Conservation (phyloP, 495 filamentous ascomycete species). For the Penicillium egyptiacum region DNA sequence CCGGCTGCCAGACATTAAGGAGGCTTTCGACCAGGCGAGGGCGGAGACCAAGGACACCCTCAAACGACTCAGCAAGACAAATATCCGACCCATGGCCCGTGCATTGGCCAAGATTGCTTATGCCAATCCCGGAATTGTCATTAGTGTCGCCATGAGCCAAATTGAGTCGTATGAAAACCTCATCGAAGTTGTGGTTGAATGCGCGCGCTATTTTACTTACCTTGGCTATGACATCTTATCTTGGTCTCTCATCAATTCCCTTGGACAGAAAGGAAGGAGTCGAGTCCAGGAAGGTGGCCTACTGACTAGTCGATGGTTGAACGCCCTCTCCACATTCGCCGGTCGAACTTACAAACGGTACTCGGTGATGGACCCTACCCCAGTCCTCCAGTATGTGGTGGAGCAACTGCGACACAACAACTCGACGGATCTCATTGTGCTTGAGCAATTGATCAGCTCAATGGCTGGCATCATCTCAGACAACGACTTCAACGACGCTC, state of each 20-base stretch:
- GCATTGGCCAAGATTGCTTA: conserved; percentile 83
- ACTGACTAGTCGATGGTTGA: conserved; percentile 84
- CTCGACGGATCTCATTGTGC: conserved; percentile 80
- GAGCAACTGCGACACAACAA: conserved; percentile 77
- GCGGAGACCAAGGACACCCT: conserved; percentile 77
- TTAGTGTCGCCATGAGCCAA: conserved; percentile 79
- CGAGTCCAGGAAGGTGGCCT: conserved; percentile 81
- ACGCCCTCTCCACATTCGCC: conserved; percentile 79
- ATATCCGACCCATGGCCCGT: conserved; percentile 80
- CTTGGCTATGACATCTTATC: conserved; percentile 91
- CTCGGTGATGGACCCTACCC: conserved; percentile 77
- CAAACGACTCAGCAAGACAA: conserved; percentile 82
- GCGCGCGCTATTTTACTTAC: conserved; percentile 87
- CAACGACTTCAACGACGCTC: conserved; percentile 79
- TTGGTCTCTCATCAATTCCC: conserved; percentile 78
- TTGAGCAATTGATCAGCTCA: conserved; percentile 81
- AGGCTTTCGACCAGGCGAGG: conserved; percentile 72
- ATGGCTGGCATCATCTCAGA: conserved; percentile 92
- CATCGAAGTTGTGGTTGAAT: conserved; percentile 89
- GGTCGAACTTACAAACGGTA: conserved; percentile 83
- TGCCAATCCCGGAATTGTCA: conserved; percentile 86
- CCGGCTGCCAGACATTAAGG: conserved; percentile 71
- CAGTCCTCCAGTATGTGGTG: conserved; percentile 85
- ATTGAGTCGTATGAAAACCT: conserved; percentile 92
- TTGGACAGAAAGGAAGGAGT: conserved; percentile 72